Evolutionary conservation across 2,329 filamentous ascomycete species (phyloP).

Genomic region (Bisporella sp.): DNA sequence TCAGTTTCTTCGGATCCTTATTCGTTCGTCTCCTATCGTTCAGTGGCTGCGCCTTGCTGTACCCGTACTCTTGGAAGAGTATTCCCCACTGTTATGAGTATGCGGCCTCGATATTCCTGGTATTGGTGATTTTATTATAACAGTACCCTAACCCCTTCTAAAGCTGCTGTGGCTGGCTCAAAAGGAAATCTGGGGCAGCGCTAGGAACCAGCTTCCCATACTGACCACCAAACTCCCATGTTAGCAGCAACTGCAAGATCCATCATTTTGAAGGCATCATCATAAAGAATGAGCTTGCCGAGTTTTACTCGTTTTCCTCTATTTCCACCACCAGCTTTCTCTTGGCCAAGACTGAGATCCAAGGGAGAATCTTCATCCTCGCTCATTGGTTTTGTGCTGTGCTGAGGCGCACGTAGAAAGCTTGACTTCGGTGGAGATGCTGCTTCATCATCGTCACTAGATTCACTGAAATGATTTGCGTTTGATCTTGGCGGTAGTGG

Average conservation of each 20-base stretch:
- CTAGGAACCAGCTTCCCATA: slow-evolving; percentile 52
- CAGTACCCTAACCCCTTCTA: too few species aligned
- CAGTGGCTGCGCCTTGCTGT: too few species aligned
- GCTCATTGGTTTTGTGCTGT: neutral
- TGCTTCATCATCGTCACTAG: slow-evolving; percentile 11
- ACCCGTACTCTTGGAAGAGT: too few species aligned
- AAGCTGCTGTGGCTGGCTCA: too few species aligned
- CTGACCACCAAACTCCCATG: slow-evolving; percentile 88
- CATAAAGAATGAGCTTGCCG: slow-evolving; percentile 83
- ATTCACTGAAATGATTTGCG: slow-evolving; percentile 4
- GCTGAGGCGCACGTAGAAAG: neutral
- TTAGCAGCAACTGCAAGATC: slow-evolving; percentile 89
- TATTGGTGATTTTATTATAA: too few species aligned
- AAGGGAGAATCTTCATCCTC: slow-evolving; percentile 39
- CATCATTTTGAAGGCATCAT: slow-evolving; percentile 91
- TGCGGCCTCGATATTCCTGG: too few species aligned
- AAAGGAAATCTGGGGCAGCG: too few species aligned
- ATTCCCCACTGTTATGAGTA: too few species aligned
- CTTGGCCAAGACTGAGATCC: slow-evolving; percentile 70
- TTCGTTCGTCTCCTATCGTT: too few species aligned
- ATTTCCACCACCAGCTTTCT: slow-evolving; percentile 80
- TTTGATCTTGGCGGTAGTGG: slow-evolving; percentile 16
- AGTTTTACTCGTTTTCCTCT: slow-evolving; percentile 84
- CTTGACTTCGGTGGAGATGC: neutral
- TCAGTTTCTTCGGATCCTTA: too few species aligned